A percentile compares a stretch with the other conserved stretches of the same genome.
Evolutionary conservation across 805 yeast genomes (phyloP).

Genomic region (Candida orba): DNA sequence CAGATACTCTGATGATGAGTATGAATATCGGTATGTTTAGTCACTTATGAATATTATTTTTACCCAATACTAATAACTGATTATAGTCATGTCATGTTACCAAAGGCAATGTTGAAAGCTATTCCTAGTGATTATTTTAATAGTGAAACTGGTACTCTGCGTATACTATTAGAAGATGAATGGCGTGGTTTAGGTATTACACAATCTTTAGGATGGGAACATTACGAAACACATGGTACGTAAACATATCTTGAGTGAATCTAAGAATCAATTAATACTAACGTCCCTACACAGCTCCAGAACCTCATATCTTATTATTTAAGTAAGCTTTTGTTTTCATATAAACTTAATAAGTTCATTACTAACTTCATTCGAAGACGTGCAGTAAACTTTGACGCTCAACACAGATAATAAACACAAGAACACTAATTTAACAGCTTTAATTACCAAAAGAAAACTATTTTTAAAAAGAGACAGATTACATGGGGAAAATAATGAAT

Average conservation of each 20-base stretch:
- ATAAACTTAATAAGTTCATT: background rate
- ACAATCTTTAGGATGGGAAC: slow-evolving; percentile 96
- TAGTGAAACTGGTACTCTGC: slow-evolving; percentile 87
- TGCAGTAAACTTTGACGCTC: slow-evolving; percentile 46
- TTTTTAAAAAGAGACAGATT: background rate
- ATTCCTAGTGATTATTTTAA: slow-evolving; percentile 93
- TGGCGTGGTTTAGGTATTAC: slow-evolving; percentile 99
- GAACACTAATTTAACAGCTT: background rate
- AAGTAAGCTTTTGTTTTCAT: slow-evolving; percentile 30
- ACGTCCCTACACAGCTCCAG: slow-evolving; percentile 57
- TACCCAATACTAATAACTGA: background rate
- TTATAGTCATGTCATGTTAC: slow-evolving; percentile 85
- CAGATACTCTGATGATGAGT: slow-evolving; percentile 83
- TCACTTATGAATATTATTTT: background rate
- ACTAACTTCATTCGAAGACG: slow-evolving; percentile 31
- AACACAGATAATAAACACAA: slow-evolving; percentile 12
- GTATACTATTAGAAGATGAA: slow-evolving; percentile 88
- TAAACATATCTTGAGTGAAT: background rate
- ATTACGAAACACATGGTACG: slow-evolving; percentile 81
- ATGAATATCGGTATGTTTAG: slow-evolving; percentile 59
- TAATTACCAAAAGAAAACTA: background rate
- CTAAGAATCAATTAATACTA: slow-evolving; percentile 9
- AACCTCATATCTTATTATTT: slow-evolving; percentile 91
- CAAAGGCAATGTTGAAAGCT: slow-evolving; percentile 89
- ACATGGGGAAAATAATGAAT: background rate